Percentiles rank a stretch among this genome's conserved stretches.
Conservation (phyloP, 306 rosid genomes). For the Dryas alaskensis region DNA sequence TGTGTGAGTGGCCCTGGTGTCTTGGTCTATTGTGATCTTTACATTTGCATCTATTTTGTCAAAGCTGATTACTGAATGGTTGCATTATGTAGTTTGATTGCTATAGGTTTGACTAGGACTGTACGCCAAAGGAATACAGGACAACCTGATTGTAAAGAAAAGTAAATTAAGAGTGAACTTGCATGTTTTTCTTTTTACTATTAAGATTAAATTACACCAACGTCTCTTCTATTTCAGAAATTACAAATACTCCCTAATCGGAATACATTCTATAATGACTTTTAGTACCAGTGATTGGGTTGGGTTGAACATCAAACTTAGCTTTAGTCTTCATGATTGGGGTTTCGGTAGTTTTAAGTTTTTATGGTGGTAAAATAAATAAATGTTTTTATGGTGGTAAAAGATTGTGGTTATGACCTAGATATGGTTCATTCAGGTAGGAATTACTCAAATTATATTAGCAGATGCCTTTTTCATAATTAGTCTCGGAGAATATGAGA, state of each 20-base stretch:
- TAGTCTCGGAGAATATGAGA: not conserved
- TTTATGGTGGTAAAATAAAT: not conserved
- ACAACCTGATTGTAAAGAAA: not conserved
- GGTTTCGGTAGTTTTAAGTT: not conserved
- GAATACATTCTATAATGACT: not conserved
- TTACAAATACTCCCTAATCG: not conserved
- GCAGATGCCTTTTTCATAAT: no score
- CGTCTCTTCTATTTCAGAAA: not conserved
- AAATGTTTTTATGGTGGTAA: no score
- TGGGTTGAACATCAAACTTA: not conserved
- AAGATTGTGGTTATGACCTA: not conserved
- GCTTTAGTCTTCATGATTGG: slow-evolving; percentile 7
- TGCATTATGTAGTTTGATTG: not conserved
- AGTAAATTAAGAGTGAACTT: not conserved
- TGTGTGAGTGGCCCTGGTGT: not conserved
- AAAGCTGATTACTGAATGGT: no score
- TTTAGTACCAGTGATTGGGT: not conserved
- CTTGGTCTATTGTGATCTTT: not conserved
- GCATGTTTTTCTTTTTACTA: not conserved
- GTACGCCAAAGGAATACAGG: not conserved
- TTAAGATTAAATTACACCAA: not conserved
- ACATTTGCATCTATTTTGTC: no score
- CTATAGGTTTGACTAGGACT: not conserved
- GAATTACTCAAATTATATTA: not conserved
- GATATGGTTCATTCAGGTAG: not conserved